phyloP scores from a whole-genome alignment of 805 yeast species.

The Naumovozyma castellii region DNA sequence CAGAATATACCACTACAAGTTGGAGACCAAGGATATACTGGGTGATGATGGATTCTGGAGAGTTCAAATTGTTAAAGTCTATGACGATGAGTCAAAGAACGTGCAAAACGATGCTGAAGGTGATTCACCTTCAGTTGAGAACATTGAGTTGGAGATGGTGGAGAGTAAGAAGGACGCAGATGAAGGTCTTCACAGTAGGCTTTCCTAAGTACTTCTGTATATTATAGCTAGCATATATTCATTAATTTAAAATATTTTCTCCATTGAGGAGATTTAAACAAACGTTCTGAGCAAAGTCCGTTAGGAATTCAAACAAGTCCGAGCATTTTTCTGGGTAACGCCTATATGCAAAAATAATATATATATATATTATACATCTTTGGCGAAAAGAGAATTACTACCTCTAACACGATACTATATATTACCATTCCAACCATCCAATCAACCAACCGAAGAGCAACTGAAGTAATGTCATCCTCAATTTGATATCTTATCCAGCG shows the following conservation, averaged over 20 bases:
- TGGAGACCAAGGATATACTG: conserved; percentile 44
- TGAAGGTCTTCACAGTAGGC: neutral
- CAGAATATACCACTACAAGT: conserved; percentile 39
- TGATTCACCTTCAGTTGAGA: neutral
- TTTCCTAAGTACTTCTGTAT: neutral
- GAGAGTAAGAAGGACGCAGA: neutral
- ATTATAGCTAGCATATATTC: neutral
- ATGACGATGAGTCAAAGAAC: conserved; percentile 5
- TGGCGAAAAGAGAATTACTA: too few species aligned
- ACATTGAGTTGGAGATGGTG: neutral
- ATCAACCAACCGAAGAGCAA: too few species aligned
- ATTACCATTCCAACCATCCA: too few species aligned
- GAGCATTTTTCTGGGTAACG: too few species aligned
- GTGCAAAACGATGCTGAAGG: conserved; percentile 5
- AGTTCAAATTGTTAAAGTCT: conserved; percentile 37
- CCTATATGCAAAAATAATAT: too few species aligned
- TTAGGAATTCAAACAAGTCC: too few species aligned
- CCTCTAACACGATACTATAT: too few species aligned
- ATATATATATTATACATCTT: too few species aligned
- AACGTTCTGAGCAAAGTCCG: too few species aligned
- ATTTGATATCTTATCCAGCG: conserved; percentile 73
- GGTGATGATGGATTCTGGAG: conserved; percentile 70
- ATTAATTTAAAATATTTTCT: too few species aligned
- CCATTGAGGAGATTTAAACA: too few species aligned
- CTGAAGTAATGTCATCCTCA: conserved; percentile 68